Evolutionary conservation across 306 rosid genomes (phyloP).

Genomic region (Senna tora): DNA sequence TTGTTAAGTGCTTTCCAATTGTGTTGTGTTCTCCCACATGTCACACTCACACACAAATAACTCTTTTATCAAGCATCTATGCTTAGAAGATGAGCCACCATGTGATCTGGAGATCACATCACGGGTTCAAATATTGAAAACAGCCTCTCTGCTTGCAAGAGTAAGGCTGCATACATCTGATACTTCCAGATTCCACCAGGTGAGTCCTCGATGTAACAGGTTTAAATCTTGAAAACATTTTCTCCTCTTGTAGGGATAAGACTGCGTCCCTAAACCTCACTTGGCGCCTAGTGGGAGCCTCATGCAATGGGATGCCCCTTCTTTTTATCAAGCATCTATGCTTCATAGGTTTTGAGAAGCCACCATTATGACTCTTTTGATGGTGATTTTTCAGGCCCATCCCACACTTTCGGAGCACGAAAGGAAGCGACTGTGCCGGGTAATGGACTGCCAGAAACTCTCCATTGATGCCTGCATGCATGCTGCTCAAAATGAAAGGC

Average conservation of each 20-base stretch:
- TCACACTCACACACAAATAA: background rate
- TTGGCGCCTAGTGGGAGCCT: too few species aligned
- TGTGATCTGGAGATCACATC: too few species aligned
- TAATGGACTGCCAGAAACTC: conserved; percentile 97
- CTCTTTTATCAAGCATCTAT: background rate
- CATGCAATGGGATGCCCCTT: too few species aligned
- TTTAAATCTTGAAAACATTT: too few species aligned
- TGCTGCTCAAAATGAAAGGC: conserved; percentile 97
- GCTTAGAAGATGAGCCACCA: too few species aligned
- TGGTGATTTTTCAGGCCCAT: conserved; percentile 66
- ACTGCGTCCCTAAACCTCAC: too few species aligned
- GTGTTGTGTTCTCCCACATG: background rate
- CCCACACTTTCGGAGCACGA: conserved; percentile 95
- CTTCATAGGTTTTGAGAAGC: background rate
- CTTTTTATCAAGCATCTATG: background rate
- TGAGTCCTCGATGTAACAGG: too few species aligned
- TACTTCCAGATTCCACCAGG: too few species aligned
- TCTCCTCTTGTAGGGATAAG: too few species aligned
- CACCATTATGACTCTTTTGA: background rate
- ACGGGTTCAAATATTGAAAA: too few species aligned
- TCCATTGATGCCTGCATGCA: conserved; percentile 98
- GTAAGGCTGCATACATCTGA: too few species aligned
- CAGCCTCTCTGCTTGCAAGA: too few species aligned
- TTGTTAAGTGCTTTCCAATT: background rate
- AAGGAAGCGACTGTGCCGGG: conserved; percentile 92